These are phyloP conservation scores for Knufia fluminis DNA, from an alignment of 2,329 filamentous ascomycete species.

Conservation along the genomic window DNA sequence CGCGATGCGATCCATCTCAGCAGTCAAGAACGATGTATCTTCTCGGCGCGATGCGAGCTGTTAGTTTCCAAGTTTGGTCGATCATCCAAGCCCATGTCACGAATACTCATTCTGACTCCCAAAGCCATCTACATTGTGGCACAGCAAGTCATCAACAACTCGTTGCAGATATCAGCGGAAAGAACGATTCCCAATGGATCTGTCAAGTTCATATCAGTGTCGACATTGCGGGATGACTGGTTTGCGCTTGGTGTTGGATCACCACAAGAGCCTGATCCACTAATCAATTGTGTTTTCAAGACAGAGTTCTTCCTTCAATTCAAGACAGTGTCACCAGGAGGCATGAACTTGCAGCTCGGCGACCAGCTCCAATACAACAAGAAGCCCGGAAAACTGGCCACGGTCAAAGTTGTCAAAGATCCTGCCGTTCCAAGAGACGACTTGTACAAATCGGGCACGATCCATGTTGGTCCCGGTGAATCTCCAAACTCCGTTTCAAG, in stretches of 20 bases:
- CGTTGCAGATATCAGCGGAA: conserved; percentile 72
- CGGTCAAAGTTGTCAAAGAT: conserved; percentile 86
- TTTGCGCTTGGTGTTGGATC: conserved; percentile 88
- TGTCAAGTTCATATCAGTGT: conserved; percentile 78
- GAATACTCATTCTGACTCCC: conserved; percentile 74
- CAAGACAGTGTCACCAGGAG: conserved; percentile 66
- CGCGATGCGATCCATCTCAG: conserved; percentile 63
- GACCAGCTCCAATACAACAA: conserved; percentile 90
- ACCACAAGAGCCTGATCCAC: conserved; percentile 82
- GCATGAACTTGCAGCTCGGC: conserved; percentile 72
- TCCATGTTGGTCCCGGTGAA: conserved; percentile 81
- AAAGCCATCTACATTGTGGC: conserved; percentile 83
- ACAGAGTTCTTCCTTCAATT: conserved; percentile 96
- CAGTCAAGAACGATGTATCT: conserved; percentile 65
- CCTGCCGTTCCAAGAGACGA: conserved; percentile 63
- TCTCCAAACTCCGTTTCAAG: conserved; percentile 70
- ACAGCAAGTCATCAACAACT: conserved; percentile 71
- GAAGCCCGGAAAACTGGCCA: conserved; percentile 85
- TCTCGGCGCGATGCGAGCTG: conserved; percentile 84
- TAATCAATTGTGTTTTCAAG: conserved; percentile 89
- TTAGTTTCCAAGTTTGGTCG: conserved; percentile 91
- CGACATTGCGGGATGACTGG: conserved; percentile 86
- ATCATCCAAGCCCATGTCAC: conserved; percentile 84
- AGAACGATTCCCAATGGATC: conserved; percentile 72
- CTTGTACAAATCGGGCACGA: conserved; percentile 83